phyloP scores from a whole-genome alignment of 257 asterid genomes.

The Nicotiana attenuata region DNA sequence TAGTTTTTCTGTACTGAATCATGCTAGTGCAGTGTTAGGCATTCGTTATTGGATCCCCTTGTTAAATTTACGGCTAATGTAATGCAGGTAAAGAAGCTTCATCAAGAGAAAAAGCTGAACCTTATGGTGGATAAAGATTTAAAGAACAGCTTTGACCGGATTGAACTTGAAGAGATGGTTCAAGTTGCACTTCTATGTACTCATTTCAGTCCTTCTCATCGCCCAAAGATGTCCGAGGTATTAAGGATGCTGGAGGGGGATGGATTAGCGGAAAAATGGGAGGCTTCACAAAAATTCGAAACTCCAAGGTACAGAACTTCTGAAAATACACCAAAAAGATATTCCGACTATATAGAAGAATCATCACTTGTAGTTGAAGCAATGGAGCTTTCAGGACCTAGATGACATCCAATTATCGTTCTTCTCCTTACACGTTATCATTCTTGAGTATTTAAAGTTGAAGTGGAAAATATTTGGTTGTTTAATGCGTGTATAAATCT shows the following conservation, averaged over 20 bases:
- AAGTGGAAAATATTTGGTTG: background rate
- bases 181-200: conserved; percentile 34
- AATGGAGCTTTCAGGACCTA: conserved; percentile 30
- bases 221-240: conserved; percentile 39
- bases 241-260: conserved; percentile 38
- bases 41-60: background rate
- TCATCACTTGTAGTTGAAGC: conserved; percentile 21
- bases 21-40: background rate
- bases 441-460: background rate
- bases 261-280: conserved; percentile 19
- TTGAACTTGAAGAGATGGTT: conserved; percentile 33
- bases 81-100: conserved; percentile 29
- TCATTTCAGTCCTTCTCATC: conserved; percentile 21
- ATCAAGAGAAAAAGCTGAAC: conserved; percentile 27
- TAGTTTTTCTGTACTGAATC: background rate
- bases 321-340: conserved; percentile 10
- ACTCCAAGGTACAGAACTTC: conserved; percentile 9
- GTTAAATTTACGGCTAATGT: background rate
- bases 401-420: conserved; percentile 8
- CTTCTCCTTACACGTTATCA: background rate
- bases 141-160: conserved; percentile 17
- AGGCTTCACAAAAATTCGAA: conserved; percentile 24
- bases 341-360: conserved; percentile 19
- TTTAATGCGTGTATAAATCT: background rate
- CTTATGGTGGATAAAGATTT: conserved; percentile 26